Conservation (phyloP, 1,284 basidiomycete species). For the Ceratobasidium sp. region DNA sequence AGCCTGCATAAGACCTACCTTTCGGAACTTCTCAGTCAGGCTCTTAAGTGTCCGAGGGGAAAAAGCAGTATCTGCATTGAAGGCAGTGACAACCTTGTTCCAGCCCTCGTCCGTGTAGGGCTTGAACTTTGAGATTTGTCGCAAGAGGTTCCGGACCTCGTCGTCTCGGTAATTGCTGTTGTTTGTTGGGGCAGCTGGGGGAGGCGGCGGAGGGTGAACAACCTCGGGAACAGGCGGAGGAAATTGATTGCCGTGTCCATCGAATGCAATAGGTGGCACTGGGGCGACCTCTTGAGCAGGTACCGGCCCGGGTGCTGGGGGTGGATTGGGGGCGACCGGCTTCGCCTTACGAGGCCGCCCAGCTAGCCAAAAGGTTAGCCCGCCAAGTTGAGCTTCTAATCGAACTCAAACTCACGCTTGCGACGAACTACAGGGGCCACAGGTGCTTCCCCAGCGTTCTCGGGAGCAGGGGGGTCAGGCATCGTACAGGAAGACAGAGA, state of each 20-base stretch:
- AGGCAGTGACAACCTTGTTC: slow-evolving; percentile 6
- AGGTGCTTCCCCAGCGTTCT: background rate
- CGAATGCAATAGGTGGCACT: background rate
- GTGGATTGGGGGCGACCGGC: background rate
- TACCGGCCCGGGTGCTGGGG: background rate
- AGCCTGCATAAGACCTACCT: background rate
- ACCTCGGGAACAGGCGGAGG: background rate
- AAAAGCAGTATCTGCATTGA: background rate
- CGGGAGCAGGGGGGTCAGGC: background rate
- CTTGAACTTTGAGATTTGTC: background rate
- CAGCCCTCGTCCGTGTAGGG: slow-evolving; percentile 1
- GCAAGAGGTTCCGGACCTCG: background rate
- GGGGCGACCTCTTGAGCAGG: background rate
- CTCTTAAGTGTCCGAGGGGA: slow-evolving; percentile 8
- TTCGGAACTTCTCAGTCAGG: slow-evolving; percentile 13
- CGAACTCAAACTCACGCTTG: background rate
- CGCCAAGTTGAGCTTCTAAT: background rate
- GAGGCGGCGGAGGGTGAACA: background rate
- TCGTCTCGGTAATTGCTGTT: slow-evolving; percentile 11
- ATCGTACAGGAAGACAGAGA: background rate
- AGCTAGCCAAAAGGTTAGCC: background rate
- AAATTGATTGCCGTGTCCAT: background rate
- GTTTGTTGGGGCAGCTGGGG: slow-evolving; percentile 1
- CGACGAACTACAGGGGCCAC: background rate
- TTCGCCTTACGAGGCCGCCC: background rate